Conservation (phyloP, 495 filamentous ascomycete species). For the Tuber brumale region DNA sequence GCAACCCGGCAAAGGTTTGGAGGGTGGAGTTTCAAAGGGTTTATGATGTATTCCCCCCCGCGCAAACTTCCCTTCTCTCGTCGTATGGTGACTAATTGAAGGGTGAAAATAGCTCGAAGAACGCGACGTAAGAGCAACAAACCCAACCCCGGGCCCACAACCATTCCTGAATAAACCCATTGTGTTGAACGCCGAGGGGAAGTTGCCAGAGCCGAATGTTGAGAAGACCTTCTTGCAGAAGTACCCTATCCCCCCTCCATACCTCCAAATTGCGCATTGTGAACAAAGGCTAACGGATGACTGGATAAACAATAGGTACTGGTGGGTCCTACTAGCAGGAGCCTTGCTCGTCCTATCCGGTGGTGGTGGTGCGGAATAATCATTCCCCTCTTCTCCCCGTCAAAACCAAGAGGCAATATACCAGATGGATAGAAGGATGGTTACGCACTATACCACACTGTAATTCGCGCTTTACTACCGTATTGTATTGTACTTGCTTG, state of each 20-base stretch:
- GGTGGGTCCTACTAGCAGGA: conserved; percentile 46
- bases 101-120: not conserved
- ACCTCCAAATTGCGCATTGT: conserved; percentile 28
- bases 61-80: not conserved
- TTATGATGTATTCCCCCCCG: conserved; percentile 10
- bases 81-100: not conserved
- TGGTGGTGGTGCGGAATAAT: conserved; percentile 46
- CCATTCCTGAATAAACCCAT: conserved; percentile 61
- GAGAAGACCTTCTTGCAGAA: conserved; percentile 69
- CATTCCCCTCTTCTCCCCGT: not conserved
- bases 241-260: conserved; percentile 46
- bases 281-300: not conserved
- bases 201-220: conserved; percentile 47
- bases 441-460: not conserved
- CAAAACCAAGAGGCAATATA: not conserved
- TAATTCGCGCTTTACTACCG: not conserved
- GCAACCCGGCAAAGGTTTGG: conserved; percentile 15
- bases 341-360: conserved; percentile 39
- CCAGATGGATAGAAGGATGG: not conserved
- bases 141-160: conserved; percentile 48
- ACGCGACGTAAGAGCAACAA: conserved; percentile 50
- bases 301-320: conserved; percentile 45
- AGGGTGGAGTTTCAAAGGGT: conserved; percentile 27
- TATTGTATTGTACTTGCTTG: not conserved
- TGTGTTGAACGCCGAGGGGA: conserved; percentile 57